These are phyloP conservation scores for Kappamyces sp. DNA, from an alignment of 192 early-diverging fungal genomes.

Conservation along the genomic window DNA sequence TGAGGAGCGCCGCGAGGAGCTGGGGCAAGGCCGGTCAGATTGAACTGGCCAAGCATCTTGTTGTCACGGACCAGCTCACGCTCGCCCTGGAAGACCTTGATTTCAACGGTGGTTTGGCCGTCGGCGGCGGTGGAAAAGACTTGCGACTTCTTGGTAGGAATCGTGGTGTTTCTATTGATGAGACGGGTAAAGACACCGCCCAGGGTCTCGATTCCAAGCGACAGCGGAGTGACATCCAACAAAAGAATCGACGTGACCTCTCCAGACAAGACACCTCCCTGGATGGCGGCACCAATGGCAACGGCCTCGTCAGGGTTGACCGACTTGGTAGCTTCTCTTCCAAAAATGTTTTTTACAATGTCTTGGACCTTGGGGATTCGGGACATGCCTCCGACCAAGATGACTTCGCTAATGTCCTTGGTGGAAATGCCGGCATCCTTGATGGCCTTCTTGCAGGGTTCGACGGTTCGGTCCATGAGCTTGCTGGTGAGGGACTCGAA, in stretches of 20 bases:
- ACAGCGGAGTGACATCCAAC: conserved; percentile 95
- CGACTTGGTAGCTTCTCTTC: conserved; percentile 84
- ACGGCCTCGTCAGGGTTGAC: conserved; percentile 99
- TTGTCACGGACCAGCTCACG: conserved; percentile 95
- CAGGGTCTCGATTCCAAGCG: conserved; percentile 96
- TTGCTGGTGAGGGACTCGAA: conserved; percentile 75
- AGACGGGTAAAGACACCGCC: conserved; percentile 97
- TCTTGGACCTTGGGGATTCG: conserved; percentile 96
- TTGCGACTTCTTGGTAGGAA: conserved; percentile 99
- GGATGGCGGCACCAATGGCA: conserved; percentile 95
- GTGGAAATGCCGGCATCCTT: conserved; percentile 84
- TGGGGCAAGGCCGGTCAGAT: conserved; percentile 89
- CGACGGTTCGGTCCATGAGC: conserved; percentile 82
- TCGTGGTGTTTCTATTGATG: conserved; percentile 97
- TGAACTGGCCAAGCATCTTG: conserved; percentile 97
- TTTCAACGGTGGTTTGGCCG: conserved; percentile 95
- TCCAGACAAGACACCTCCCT: conserved; percentile 96
- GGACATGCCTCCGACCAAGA: conserved; percentile 97
- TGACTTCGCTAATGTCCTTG: conserved; percentile 88
- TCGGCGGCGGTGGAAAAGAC: conserved; percentile 98
- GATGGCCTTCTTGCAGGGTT: conserved; percentile 93
- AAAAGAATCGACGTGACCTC: conserved; percentile 93
- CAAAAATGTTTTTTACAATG: conserved; percentile 83
- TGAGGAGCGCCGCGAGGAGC: conserved; percentile 96
- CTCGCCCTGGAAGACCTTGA: conserved; percentile 98